Percentiles rank a stretch among this genome's conserved stretches.
These are phyloP conservation scores for Monosporascus sp. DNA, from an alignment of 2,329 filamentous ascomycete genomes.

Conservation along the genomic window DNA sequence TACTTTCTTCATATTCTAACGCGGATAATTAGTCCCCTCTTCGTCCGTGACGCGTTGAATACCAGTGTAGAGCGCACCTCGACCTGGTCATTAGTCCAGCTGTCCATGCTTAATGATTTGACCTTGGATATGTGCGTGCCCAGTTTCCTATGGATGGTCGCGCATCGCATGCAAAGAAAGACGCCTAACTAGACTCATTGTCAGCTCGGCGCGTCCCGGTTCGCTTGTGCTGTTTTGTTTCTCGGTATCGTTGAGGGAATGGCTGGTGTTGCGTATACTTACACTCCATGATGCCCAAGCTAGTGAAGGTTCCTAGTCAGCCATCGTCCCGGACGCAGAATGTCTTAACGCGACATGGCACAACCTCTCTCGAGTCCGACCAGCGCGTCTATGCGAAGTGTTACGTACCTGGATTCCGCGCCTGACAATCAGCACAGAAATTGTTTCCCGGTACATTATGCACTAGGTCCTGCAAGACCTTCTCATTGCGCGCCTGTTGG, in stretches of 20 bases:
- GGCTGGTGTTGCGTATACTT: slow-evolving; percentile 35
- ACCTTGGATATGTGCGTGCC: slow-evolving; percentile 98
- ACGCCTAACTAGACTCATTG: slow-evolving; percentile 66
- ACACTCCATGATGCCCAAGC: slow-evolving; percentile 97
- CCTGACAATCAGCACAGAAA: slow-evolving; percentile 86
- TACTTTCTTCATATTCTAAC: slow-evolving; percentile 85
- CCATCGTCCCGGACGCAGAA: no score
- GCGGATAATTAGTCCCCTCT: slow-evolving; percentile 13
- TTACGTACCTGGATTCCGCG: slow-evolving; percentile 78
- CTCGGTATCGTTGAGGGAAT: slow-evolving; percentile 2
- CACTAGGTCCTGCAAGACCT: slow-evolving; percentile 82
- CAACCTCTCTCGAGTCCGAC: not conserved
- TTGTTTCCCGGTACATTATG: slow-evolving; percentile 82
- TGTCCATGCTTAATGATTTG: slow-evolving; percentile 98
- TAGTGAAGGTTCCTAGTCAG: slow-evolving; percentile 30
- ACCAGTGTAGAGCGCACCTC: slow-evolving; percentile 57
- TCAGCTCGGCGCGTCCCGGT: not conserved
- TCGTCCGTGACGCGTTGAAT: not conserved
- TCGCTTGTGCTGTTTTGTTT: not conserved
- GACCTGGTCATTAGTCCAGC: slow-evolving; percentile 92
- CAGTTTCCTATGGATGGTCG: slow-evolving; percentile 88
- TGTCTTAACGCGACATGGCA: not conserved
- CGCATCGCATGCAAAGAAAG: slow-evolving; percentile 97
- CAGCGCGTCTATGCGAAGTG: not conserved
- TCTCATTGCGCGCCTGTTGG: slow-evolving; percentile 96